Base-by-base conservation (phyloP, 306 rosid species). In the Cicer chorassanicum region DNA sequence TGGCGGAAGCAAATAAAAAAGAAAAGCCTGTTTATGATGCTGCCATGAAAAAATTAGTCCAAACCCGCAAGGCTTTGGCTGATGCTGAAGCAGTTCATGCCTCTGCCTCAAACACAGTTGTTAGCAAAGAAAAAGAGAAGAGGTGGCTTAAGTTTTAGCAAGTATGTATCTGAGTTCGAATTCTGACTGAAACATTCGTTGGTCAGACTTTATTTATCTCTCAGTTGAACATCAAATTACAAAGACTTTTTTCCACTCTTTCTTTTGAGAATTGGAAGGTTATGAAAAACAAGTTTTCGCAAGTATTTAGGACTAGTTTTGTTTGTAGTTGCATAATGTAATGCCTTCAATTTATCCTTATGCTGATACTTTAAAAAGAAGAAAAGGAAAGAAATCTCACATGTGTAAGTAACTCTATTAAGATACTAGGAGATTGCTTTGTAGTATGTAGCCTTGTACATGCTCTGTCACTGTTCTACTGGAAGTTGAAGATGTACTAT, bases 121-220 rank as follows among this genome's bases (percentile, higher is more conserved):
- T 74, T 74, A 88, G 92, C 83, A 83, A 78, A 84, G 98, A 94
- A 72, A 94, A 91, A 81, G 98, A 94, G 77, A 94, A 88, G 82
- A 88, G 82, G 82, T 94, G 98, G 98, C 91, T 94, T 5, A 94
- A 91, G 83, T 94, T 94, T 86, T 94, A 88, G 89, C 21, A 55
- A 14, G 59, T 70, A 19, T 61, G 56, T 34, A 39, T 29, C 36
- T 3, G 36, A 29, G 5, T 4, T 29, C 36, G 36, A 29, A 29
- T 29, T 29, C 5, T 29, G 36, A 29, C 5, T 4, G 36, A 29
- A 29, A 29, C 36, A 29, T 3, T 29, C 0, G 36, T 29, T 29
- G 5, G 4, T 29, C 36, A 29, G 36, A 4, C 36, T 29, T 29
- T 29, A 29, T 29, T 29, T 29, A 29, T 29, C 36, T 29, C 36